phyloP scores from a whole-genome alignment of 2,329 filamentous ascomycete genomes.

The Didymella exigua region DNA sequence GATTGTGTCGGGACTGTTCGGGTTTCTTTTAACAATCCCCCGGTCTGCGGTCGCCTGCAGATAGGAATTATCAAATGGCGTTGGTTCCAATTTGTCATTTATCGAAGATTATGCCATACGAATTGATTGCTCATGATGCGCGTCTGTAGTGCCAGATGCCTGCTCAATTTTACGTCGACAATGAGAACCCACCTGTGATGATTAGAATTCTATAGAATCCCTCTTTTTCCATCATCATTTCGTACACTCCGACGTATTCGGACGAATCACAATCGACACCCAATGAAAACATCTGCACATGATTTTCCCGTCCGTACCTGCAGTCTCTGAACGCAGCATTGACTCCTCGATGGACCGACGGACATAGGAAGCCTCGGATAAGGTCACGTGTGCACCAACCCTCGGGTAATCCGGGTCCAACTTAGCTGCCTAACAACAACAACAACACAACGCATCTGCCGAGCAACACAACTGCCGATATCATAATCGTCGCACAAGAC shows the following conservation, averaged over 20 bases:
- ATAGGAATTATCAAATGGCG: background rate
- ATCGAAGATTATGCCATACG: background rate
- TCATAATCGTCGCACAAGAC: constrained; percentile 1
- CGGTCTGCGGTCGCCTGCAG: background rate
- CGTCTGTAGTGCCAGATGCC: background rate
- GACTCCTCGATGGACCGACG: background rate
- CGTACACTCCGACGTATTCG: too few relatives aligned
- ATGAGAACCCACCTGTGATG: too few relatives aligned
- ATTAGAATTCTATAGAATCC: too few relatives aligned
- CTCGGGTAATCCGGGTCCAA: constrained; percentile 1
- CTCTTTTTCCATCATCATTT: too few relatives aligned
- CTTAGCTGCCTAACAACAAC: background rate
- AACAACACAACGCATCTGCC: constrained; percentile 12
- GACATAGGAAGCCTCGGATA: background rate
- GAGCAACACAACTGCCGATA: constrained; percentile 17
- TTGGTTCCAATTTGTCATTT: background rate
- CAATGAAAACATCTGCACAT: background rate
- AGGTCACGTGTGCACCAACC: constrained; percentile 1
- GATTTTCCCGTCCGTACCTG: background rate
- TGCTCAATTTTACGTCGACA: too few relatives aligned
- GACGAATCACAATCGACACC: too few relatives aligned
- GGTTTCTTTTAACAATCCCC: background rate
- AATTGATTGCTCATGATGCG: background rate
- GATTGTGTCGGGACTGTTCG: background rate
- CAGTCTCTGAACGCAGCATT: background rate